Conservation (phyloP, 345 rosid genomes). For the Geranium brycei region DNA sequence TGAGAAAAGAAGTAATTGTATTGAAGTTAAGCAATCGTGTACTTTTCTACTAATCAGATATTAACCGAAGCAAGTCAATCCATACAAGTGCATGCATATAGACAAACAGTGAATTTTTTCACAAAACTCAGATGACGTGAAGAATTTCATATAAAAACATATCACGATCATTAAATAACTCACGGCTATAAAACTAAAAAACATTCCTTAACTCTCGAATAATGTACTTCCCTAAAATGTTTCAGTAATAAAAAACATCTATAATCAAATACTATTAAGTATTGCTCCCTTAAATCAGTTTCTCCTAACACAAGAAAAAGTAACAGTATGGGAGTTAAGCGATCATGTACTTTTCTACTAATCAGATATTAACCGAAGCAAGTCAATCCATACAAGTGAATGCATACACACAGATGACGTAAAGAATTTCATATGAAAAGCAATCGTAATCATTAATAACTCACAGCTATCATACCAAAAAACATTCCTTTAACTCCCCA, state of each 20-base stretch:
- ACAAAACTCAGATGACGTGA: no score
- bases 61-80: background rate
- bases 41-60: background rate
- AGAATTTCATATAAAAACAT: no score
- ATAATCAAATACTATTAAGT: background rate
- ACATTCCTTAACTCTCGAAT: no score
- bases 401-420: background rate
- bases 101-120: background rate
- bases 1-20: background rate
- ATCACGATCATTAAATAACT: no score
- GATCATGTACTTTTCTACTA: background rate
- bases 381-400: background rate
- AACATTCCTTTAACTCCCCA: no score
- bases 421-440: no score
- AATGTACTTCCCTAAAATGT: no score
- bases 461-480: no score
- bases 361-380: background rate
- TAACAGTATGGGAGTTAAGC: background rate
- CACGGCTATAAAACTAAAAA: no score
- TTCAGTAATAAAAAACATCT: no score
- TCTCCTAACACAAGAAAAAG: slow-evolving; percentile 9
- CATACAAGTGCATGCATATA: background rate
- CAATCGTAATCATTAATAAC: no score
- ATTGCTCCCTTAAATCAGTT: slow-evolving; percentile 35
- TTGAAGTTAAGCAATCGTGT: background rate